Conservation (phyloP, 306 rosid genomes). For the Geum urbanum region DNA sequence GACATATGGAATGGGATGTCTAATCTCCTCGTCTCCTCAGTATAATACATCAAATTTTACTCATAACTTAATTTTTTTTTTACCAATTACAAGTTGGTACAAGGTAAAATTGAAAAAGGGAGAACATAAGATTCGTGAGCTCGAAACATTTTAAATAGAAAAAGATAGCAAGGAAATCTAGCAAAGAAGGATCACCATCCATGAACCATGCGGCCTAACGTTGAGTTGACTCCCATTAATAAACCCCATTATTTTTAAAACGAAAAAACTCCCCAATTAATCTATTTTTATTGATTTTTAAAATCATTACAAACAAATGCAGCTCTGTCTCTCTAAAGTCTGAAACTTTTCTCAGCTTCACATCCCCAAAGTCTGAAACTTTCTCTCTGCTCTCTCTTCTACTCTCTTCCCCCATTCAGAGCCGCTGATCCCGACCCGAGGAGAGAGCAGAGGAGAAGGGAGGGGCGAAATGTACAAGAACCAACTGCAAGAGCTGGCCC, state of each 20-base stretch:
- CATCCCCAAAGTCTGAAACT: slow-evolving; percentile 12
- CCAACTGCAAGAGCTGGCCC: slow-evolving; percentile 99
- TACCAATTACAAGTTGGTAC: no score
- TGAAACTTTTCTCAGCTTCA: slow-evolving; percentile 19
- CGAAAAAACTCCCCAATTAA: not conserved
- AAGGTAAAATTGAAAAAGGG: not conserved
- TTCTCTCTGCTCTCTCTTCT: not conserved
- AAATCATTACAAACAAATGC: slow-evolving; percentile 6
- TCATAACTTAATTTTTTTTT: no score
- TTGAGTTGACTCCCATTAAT: slow-evolving; percentile 55
- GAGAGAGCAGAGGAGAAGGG: not conserved
- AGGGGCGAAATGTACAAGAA: slow-evolving; percentile 93
- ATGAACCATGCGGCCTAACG: slow-evolving; percentile 49
- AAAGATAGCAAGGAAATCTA: slow-evolving; percentile 29
- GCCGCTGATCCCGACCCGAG: slow-evolving; percentile 38
- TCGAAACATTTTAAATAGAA: not conserved
- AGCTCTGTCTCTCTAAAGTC: slow-evolving; percentile 21
- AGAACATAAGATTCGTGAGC: not conserved
- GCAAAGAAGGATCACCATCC: slow-evolving; percentile 51
- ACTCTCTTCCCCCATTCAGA: slow-evolving; percentile 5
- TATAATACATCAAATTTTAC: no score
- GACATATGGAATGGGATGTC: no score
- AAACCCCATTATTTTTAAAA: slow-evolving; percentile 31
- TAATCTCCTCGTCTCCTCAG: no score
- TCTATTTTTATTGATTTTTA: not conserved